These are phyloP conservation scores for Paecilomyces sp. DNA, from an alignment of 2,329 filamentous ascomycete species.

Conservation along the genomic window DNA sequence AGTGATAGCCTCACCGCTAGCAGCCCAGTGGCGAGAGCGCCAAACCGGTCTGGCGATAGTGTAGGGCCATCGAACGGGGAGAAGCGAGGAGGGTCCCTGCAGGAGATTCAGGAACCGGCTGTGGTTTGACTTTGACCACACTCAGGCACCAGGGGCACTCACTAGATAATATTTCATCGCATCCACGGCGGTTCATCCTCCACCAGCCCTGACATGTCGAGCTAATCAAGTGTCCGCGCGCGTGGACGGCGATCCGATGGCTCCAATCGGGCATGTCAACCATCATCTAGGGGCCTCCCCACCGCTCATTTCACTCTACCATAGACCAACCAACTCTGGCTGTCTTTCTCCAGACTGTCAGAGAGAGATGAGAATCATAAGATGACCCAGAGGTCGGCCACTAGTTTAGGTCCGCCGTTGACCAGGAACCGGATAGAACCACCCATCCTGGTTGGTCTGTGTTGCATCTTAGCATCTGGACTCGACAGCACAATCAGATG, in stretches of 20 bases:
- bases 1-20: background rate
- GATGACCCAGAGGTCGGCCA: background rate
- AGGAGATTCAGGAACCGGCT: background rate
- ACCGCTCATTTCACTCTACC: background rate
- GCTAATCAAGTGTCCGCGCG: background rate
- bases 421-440: background rate
- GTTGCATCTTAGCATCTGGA: background rate
- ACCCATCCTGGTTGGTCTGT: background rate
- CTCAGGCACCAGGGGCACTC: background rate
- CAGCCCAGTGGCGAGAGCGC: background rate
- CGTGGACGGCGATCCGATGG: background rate
- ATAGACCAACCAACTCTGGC: no score
- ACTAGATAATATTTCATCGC: background rate
- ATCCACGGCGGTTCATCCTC: background rate
- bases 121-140: background rate
- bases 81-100: background rate
- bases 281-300: background rate
- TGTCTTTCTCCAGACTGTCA: background rate
- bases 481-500: background rate
- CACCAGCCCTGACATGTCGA: background rate
- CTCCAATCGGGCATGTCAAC: background rate
- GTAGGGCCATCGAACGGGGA: background rate
- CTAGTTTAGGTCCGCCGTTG: background rate
- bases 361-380: background rate
- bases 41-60: background rate